Conservation (phyloP, 176 grass and related monocot species). For the Chloris gayana region DNA sequence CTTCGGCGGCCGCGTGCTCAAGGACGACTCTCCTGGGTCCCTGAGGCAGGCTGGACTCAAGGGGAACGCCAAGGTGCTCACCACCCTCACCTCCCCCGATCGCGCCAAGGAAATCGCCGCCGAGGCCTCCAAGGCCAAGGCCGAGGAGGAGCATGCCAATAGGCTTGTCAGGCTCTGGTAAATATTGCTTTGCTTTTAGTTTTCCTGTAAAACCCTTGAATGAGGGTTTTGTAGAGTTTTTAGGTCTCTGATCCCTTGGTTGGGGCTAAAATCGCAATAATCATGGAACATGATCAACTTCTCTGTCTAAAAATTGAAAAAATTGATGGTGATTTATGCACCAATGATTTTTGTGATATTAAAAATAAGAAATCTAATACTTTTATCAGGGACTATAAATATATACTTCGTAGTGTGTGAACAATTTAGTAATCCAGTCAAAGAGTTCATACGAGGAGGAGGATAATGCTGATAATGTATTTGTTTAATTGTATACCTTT, state of each 20-base stretch:
- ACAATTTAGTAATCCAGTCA: background rate
- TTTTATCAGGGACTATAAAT: background rate
- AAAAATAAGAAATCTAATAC: background rate
- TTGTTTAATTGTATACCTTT: background rate
- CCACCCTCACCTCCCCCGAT: constrained; percentile 54
- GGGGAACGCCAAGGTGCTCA: constrained; percentile 85
- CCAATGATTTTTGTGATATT: constrained; percentile 15
- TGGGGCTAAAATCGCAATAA: constrained; percentile 6
- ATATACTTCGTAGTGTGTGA: background rate
- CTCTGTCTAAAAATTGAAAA: constrained; percentile 8
- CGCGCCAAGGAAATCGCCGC: constrained; percentile 61
- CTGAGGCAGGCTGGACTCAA: constrained; percentile 68
- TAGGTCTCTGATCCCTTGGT: constrained; percentile 3
- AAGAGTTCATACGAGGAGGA: background rate
- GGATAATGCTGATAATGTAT: background rate
- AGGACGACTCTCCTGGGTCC: constrained; percentile 44
- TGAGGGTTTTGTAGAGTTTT: background rate
- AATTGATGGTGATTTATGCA: constrained; percentile 15
- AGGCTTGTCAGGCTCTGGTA: constrained; percentile 76
- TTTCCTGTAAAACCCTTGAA: too few relatives aligned
- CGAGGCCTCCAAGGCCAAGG: constrained; percentile 52
- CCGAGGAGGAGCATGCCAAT: constrained; percentile 65
- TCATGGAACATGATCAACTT: background rate
- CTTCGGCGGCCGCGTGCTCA: constrained; percentile 85
- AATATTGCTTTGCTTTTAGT: background rate